Evolutionary conservation across 495 filamentous ascomycete genomes (phyloP), one percentile per base, ranked within the genome.

Genomic region (Podospora didyma): DNA sequence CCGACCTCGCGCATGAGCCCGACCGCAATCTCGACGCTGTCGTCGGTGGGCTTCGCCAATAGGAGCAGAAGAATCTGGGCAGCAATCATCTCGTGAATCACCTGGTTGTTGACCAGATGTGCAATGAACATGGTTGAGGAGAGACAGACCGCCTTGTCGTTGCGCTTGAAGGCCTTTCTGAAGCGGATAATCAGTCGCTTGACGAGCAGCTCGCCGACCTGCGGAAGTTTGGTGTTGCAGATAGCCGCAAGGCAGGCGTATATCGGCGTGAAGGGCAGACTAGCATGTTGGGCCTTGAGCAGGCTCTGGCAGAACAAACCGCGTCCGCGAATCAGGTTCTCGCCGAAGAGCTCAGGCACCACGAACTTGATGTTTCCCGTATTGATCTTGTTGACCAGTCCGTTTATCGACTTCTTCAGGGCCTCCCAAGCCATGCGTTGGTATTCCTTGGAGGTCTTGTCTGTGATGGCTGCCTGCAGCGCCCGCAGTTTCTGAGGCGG

Each of bases 351-450:
- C 67, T 99, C 94, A 0, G 92, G 92, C 7, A 97, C 90, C 58
- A 99, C 96, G 63, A 88, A 83, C 71, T 97, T 97, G 79, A 99
- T 97, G 64, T 99, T 99, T 19, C 87, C 89, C 39, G 89, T 87
- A 72, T 97, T 99, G 74, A 96, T 86, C 71, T 99, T 99, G 78
- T 99, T 99, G 75, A 97, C 93, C 26, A 99, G 75, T 64, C 94
- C 94, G 68, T 99, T 97, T 76, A 99, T 96, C 19, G 89, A 92
- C 78, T 99, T 99, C 76, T 99, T 99, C 67, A 97, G 70, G 10
- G 94, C 93, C 69, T 97, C 95, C 95, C 95, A 97, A 2, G 93
- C 92, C 90, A 99, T 94, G 49, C 95, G 88, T 77, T 99, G 94
- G 70, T 96, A 99, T 71, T 99, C 95, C 72, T 96, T 95, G 71